phyloP scores from a whole-genome alignment of 2,329 filamentous ascomycete species.

The Furcasterigmium sp. region DNA sequence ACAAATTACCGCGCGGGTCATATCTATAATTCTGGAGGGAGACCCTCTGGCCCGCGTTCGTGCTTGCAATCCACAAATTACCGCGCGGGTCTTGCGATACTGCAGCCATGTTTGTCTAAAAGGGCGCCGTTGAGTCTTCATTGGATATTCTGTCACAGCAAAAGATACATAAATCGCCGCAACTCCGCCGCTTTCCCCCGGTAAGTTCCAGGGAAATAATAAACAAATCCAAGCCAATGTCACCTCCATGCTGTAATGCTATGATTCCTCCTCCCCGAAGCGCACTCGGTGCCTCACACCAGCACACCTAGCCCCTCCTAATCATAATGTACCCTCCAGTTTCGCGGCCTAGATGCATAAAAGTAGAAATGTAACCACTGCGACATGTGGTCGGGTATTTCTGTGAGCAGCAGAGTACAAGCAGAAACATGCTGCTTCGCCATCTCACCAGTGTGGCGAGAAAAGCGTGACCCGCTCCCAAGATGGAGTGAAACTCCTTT shows the following conservation, averaged over 20 bases:
- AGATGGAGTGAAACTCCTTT: too few species aligned
- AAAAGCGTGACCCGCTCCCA: too few species aligned
- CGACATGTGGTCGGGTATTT: slow-evolving; percentile 1
- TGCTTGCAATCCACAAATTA: too few species aligned
- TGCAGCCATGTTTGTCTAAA: neutral
- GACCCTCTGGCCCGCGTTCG: too few species aligned
- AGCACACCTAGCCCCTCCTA: neutral
- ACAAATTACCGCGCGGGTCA: too few species aligned
- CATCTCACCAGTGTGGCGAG: too few species aligned
- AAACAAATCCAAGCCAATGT: slow-evolving; percentile 9
- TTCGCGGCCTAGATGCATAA: neutral
- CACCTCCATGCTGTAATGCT: slow-evolving; percentile 1
- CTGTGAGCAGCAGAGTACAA: neutral
- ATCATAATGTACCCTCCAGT: neutral
- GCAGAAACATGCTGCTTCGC: too few species aligned
- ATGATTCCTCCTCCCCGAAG: neutral
- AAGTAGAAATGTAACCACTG: neutral
- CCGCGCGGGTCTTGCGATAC: too few species aligned
- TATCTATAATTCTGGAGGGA: slow-evolving; percentile 4
- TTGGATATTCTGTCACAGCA: neutral
- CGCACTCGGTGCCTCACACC: neutral
- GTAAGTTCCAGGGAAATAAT: slow-evolving; percentile 9
- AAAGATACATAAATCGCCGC: slow-evolving; percentile 11
- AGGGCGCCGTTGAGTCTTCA: neutral
- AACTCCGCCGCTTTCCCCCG: slow-evolving; percentile 14